Evolutionary conservation across 805 yeast species (phyloP).

Genomic region (Metschnikowia henanensis): DNA sequence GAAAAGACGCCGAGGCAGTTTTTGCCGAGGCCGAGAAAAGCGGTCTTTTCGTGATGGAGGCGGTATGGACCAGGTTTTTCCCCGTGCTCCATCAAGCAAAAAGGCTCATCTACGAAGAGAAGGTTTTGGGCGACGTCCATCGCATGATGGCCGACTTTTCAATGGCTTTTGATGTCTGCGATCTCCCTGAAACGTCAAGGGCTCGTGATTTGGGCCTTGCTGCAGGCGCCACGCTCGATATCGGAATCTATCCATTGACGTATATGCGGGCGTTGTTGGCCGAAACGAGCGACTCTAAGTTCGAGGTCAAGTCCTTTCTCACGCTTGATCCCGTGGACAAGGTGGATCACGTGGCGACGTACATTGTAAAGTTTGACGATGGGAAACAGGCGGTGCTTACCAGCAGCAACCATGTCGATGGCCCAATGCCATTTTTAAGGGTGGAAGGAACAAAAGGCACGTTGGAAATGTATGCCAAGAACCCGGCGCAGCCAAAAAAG

Average conservation of each 20-base stretch:
- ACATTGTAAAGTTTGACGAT: slow-evolving; percentile 36
- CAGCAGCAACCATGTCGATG: slow-evolving; percentile 26
- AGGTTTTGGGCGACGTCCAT: slow-evolving; percentile 46
- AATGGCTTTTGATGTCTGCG: slow-evolving; percentile 30
- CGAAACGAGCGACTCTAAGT: slow-evolving; percentile 24
- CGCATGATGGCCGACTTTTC: slow-evolving; percentile 45
- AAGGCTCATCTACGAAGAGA: slow-evolving; percentile 37
- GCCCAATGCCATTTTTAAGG: slow-evolving; percentile 30
- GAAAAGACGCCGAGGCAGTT: slow-evolving; percentile 42
- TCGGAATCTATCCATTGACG: slow-evolving; percentile 53
- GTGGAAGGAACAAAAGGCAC: slow-evolving; percentile 35
- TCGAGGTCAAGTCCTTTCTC: slow-evolving; percentile 31
- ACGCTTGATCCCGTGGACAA: slow-evolving; percentile 35
- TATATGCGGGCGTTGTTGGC: slow-evolving; percentile 44
- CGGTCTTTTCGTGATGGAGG: slow-evolving; percentile 55
- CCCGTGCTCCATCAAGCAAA: slow-evolving; percentile 43
- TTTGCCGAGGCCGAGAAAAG: slow-evolving; percentile 43
- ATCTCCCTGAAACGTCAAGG: slow-evolving; percentile 29
- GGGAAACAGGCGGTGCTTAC: slow-evolving; percentile 44
- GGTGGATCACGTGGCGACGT: slow-evolving; percentile 43
- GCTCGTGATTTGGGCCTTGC: slow-evolving; percentile 46
- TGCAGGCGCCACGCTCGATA: slow-evolving; percentile 57
- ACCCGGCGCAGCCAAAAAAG: slow-evolving; percentile 34
- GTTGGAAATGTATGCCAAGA: slow-evolving; percentile 30
- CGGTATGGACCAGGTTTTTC: slow-evolving; percentile 56